Base-by-base conservation (phyloP, 2,329 filamentous ascomycete genomes). In the Bipolaris zeicola region DNA sequence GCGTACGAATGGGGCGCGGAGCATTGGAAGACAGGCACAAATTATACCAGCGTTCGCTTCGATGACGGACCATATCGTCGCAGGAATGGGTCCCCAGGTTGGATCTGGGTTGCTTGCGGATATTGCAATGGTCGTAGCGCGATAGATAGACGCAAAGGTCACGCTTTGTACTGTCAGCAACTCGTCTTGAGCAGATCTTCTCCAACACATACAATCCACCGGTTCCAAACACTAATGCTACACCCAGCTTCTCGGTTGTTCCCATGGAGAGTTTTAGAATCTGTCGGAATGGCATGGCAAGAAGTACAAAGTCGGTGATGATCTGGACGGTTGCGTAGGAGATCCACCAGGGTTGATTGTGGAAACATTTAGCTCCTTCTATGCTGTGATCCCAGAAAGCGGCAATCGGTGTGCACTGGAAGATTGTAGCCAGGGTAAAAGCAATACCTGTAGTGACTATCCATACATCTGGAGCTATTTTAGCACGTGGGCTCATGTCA, bases 311-410 rank as follows among this genome's bases (percentile, higher is more conserved):
- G 34, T 69, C 65, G 4, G 64, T 63, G 6, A 42, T 46, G 26
- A 69, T 69, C 34, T 69, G 66, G 16, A 55, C 59, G 1, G 58
- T 60, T 2, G 65, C 59, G 37, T 64, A 69, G 2, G 66, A 68
- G 7, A 69, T 66, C 66, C 64, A 69, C 65, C 65, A 66, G 6
- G 65, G 62, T 38, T 65, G 57, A 20, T 67, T 68, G 47, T 63
- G 58, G 55, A 75, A 69, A 57, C 73, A 76, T 48, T 63, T 67
- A n/a, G 60, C 69, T 5, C 58, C 51, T 13, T 55, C 26, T 28
- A 74, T 66, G 7, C 55, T 63, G 24, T 65, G 65, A 47, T 75
- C 66, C 73, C 71, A 76, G 34, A 71, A 72, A 13, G 57, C 65
- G 7, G 58, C 52, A 11, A 74, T 58, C 6, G 73, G 73, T 20